Conservation (phyloP, 257 asterid species). For the Thymus mandschuricus region DNA sequence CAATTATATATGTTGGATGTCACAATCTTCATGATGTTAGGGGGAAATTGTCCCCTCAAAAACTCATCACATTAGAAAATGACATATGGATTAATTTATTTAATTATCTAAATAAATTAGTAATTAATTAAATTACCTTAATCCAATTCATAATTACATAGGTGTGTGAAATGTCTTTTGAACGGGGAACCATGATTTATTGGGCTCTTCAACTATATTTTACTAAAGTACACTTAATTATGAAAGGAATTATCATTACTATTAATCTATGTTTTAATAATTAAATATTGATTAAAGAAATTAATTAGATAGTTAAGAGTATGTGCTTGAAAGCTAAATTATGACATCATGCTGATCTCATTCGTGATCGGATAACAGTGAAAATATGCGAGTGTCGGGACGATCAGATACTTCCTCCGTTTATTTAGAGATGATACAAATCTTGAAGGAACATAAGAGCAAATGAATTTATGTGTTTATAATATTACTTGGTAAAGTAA, state of each 20-base stretch:
- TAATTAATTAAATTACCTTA: background rate
- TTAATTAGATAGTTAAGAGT: too few species aligned
- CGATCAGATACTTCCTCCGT: too few species aligned
- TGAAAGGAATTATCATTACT: too few species aligned
- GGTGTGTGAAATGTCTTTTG: conserved; percentile 13
- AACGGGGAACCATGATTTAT: conserved; percentile 12
- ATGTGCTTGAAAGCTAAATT: too few species aligned
- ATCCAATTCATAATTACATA: background rate
- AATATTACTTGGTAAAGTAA: conserved; percentile 27
- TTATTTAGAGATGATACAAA: background rate
- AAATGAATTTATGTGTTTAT: conserved; percentile 27
- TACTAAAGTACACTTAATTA: too few species aligned
- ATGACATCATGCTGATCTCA: too few species aligned
- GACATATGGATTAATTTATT: conserved; percentile 23
- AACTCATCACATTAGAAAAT: conserved; percentile 15
- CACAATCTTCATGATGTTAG: conserved; percentile 30
- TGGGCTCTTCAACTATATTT: background rate
- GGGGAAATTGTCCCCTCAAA: background rate
- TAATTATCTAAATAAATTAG: too few species aligned
- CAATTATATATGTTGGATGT: conserved; percentile 5
- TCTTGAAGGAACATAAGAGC: background rate
- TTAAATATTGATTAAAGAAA: too few species aligned
- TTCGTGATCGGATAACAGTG: too few species aligned
- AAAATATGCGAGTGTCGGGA: too few species aligned
- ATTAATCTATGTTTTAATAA: too few species aligned